Evolutionary conservation across 306 rosid genomes (phyloP), one percentile per base, ranked within the genome.

Genomic region (Styphnolobium japonicum): DNA sequence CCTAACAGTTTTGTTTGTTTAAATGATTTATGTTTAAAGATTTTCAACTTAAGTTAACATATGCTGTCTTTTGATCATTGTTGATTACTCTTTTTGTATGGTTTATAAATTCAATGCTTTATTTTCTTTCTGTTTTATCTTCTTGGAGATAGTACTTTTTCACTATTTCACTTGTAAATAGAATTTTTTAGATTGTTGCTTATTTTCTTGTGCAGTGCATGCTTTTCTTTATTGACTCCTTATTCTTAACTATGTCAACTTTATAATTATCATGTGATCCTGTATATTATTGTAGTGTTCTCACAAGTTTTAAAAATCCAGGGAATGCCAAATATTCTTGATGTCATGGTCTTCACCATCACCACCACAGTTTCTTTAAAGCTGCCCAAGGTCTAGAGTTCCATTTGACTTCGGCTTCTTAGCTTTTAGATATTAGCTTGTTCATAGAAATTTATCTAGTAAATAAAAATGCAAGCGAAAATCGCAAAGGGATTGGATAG

Each of bases 401-500:
- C 76, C 69, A 27, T 80, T 46, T 66, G 67, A 27, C 27, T 75
- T 58, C 84, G 71, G 67, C 10, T 31, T 61, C 66, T 36, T 53
- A 80, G 85, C 73, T 87, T 91, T 73, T 89, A 80, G 83, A 57
- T 82, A 85, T 80, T 56, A 68, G 56, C 56, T 69, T 82, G 84
- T 77, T 62, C 80, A 89, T 80, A 87, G 86, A 60, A 76, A 88
- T 89, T 83, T 83, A 67, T 87, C 77, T 73, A 83, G 94, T 71
- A 71, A 79, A 71, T 71, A 67, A 58, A 80, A 84, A 93, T 93
- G 97, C 89, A 89, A 81, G 58, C 87, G 79, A 85, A 86, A 63
- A 80, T 23, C 90, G 97, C 18, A 73, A 89, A 81, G 98, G 97
- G 53, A 87, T 93, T 72, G 98, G 98, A 83, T 91, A 89, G 80